Evolutionary conservation across 805 yeast genomes (phyloP), one percentile per base, ranked within the genome.

Genomic region (Aciculoconidium aculeatum): DNA sequence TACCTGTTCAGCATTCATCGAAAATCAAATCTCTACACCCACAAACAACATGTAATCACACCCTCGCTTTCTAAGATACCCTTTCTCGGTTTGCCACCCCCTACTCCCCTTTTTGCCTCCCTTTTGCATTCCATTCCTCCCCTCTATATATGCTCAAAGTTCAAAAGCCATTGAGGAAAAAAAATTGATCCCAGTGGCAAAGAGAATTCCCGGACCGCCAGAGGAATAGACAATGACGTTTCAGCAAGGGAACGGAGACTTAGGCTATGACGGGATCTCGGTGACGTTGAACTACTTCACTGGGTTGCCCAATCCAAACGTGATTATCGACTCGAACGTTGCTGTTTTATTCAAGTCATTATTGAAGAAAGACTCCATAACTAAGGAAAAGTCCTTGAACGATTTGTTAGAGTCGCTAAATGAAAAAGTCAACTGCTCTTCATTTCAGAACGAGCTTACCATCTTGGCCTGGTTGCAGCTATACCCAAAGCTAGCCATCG

Each of bases 401-500:
- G 94, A 82, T 23, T 45, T 63, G 25, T 33, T 48, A 17, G 37
- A 37, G 6, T 48, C 80, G 17, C 43, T 64, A 3, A 44, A 51
- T 3, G 15, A 23, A 17, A 22, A 31, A 9, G 21, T 14, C 11
- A 19, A 26, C 17, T 21, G 33, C 6, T 43, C 51, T 2, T 37
- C 40, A 17, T 45, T 46, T 11, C 32, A 30, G 19, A 78, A 79
- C 37, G 82, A 77, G 30, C 43, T 72, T 15, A 67, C 70, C 11
- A 52, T 70, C n/a, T 67, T 65, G 29, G 70, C 77, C 20, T 84
- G 85, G 94, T 66, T 84, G 25, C 95, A 86, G 51, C 41, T 85
- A 12, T 90, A 84, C 45, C 80, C 96, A 0, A 84, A 86, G 45
- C 58, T 88, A 16, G 68, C 92, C 2, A 65, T 80, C 5, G 92